phyloP scores from a whole-genome alignment of 2,329 filamentous ascomycete genomes.

The Colletotrichum sp. region DNA sequence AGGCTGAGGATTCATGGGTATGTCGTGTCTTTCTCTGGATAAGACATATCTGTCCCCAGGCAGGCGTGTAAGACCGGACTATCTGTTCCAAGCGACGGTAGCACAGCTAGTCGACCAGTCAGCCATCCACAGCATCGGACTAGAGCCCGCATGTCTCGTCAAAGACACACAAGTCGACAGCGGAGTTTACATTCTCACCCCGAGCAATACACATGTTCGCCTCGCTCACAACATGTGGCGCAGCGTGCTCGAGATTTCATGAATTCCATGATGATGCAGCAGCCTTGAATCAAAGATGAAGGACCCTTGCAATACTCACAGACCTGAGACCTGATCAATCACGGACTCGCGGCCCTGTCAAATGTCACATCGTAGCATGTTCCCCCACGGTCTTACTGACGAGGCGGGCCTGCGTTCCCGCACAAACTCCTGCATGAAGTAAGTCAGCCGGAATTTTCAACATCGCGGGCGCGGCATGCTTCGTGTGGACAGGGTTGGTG shows the following conservation, averaged over 20 bases:
- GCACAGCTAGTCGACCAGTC: neutral
- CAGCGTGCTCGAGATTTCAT: neutral
- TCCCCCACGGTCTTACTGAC: neutral
- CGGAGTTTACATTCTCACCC: neutral
- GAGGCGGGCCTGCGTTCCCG: neutral
- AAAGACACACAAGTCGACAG: neutral
- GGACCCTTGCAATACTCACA: neutral
- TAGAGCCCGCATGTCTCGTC: neutral
- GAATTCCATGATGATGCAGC: neutral
- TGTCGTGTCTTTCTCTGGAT: neutral
- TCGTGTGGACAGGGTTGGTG: neutral
- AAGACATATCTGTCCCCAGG: neutral
- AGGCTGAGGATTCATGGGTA: neutral
- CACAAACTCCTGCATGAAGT: conserved; percentile 1
- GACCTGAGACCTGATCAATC: neutral
- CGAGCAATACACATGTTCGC: neutral
- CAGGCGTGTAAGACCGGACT: neutral
- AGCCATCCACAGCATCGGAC: neutral
- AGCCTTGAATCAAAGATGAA: neutral
- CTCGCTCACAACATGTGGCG: neutral
- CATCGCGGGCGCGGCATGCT: neutral
- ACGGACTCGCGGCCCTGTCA: neutral
- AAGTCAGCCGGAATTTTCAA: neutral
- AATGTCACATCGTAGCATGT: neutral
- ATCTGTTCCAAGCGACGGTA: neutral